Evolutionary conservation across 2,329 filamentous ascomycete species (phyloP).

Genomic region (Talaromyces marneffei): DNA sequence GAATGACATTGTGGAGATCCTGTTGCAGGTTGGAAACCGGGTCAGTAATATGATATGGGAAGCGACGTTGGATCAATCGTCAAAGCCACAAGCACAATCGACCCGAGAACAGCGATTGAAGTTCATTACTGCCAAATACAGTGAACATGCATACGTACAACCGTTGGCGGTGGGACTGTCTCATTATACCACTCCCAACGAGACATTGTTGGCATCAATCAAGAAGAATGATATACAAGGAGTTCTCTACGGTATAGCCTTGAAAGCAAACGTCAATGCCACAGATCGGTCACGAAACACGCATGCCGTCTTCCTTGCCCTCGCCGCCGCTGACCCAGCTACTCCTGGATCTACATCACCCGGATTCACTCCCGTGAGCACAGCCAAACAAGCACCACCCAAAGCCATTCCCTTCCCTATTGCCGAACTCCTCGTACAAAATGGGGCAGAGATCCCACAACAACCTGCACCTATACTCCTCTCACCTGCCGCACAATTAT

Average conservation of each 20-base stretch:
- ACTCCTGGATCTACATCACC: slow-evolving; percentile 50
- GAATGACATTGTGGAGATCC: slow-evolving; percentile 88
- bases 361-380: slow-evolving; percentile 21
- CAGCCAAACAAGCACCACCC: slow-evolving; percentile 30
- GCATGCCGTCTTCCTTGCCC: slow-evolving; percentile 81
- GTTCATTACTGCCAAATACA: slow-evolving; percentile 95
- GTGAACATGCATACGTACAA: slow-evolving; percentile 74
- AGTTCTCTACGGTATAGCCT: slow-evolving; percentile 81
- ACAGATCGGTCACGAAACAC: slow-evolving; percentile 81
- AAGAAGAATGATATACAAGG: slow-evolving; percentile 95
- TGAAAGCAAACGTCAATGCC: slow-evolving; percentile 80
- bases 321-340: slow-evolving; percentile 88
- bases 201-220: slow-evolving; percentile 83
- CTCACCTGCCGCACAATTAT: slow-evolving; percentile 70
- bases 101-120: slow-evolving; percentile 84
- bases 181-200: slow-evolving; percentile 71
- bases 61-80: slow-evolving; percentile 65
- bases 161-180: slow-evolving; percentile 66
- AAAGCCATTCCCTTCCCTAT: slow-evolving; percentile 68
- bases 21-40: slow-evolving; percentile 85
- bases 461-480: slow-evolving; percentile 75
- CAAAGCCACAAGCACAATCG: slow-evolving; percentile 70
- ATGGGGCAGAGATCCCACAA: slow-evolving; percentile 80
- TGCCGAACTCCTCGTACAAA: slow-evolving; percentile 86
- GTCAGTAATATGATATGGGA: slow-evolving; percentile 98